These are phyloP conservation scores for Sporobolus alterniflorus DNA, from an alignment of 202 grass and related monocot species.

Conservation along the genomic window DNA sequence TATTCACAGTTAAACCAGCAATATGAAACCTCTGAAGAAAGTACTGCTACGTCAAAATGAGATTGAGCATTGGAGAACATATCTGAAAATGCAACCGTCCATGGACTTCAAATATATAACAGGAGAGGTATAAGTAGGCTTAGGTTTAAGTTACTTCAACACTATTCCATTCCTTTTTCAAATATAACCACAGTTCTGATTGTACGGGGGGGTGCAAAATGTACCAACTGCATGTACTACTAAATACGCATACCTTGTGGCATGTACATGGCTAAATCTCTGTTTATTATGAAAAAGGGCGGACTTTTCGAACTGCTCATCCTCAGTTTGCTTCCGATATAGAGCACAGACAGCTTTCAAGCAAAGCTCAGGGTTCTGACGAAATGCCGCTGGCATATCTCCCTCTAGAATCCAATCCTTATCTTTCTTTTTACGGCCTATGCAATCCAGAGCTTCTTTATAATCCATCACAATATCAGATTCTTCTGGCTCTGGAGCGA, in stretches of 20 bases:
- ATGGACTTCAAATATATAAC: not conserved
- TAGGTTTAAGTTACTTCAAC: not conserved
- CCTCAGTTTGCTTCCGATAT: slow-evolving; percentile 66
- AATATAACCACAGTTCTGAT: not conserved
- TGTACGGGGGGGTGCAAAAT: slow-evolving; percentile 1
- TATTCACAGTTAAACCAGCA: slow-evolving; percentile 12
- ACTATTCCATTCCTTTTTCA: not conserved
- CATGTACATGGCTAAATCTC: slow-evolving; percentile 71
- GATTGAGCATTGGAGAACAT: not conserved
- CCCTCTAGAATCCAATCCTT: slow-evolving; percentile 65
- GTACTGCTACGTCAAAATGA: not conserved
- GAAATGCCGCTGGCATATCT: slow-evolving; percentile 72
- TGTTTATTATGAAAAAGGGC: slow-evolving; percentile 51
- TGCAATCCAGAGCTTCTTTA: slow-evolving; percentile 43
- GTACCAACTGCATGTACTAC: not conserved
- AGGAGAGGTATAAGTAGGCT: not conserved
- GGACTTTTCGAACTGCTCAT: slow-evolving; percentile 46
- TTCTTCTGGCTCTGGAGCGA: slow-evolving; percentile 17
- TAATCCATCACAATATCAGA: slow-evolving; percentile 41
- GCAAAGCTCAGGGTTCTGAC: slow-evolving; percentile 50
- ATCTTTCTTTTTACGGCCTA: slow-evolving; percentile 47
- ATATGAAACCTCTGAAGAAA: not conserved
- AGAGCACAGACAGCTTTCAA: slow-evolving; percentile 86
- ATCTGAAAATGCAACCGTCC: not conserved
- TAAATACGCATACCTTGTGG: slow-evolving; percentile 50